These are phyloP conservation scores for Colletotrichum sp. DNA, from an alignment of 2,329 filamentous ascomycete species.

Conservation along the genomic window DNA sequence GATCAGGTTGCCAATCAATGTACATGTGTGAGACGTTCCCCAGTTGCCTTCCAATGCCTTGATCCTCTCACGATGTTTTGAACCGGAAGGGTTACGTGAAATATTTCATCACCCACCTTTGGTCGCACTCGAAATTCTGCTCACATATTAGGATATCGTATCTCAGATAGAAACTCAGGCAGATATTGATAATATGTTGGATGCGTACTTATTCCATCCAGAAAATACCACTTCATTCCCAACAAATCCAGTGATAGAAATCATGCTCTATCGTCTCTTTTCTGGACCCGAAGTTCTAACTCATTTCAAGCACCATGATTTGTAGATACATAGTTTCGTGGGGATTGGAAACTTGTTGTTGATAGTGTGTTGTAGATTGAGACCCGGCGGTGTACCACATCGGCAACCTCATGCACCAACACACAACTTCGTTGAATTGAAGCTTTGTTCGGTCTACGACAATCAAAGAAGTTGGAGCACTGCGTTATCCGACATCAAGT, in stretches of 20 bases:
- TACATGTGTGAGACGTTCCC: not conserved
- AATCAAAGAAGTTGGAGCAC: rapidly evolving
- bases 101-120: not conserved
- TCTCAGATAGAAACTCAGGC: rapidly evolving
- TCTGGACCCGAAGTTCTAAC: not conserved
- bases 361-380: not conserved
- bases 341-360: not conserved
- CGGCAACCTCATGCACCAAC: rapidly evolving
- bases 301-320: not conserved
- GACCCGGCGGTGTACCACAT: not conserved
- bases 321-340: not conserved
- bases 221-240: not conserved
- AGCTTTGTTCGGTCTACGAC: not conserved
- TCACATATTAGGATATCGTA: not conserved
- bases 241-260: not conserved
- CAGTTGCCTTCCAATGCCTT: not conserved
- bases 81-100: not conserved
- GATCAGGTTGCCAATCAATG: not conserved
- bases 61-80: not conserved
- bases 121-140: not conserved
- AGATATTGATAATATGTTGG: not conserved
- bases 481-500: rapidly evolving
- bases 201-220: rapidly evolving
- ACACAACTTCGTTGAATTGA: not conserved
- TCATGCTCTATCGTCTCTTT: rapidly evolving